Evolutionary conservation across 1,284 basidiomycete genomes (phyloP), one percentile per base, ranked within the genome.

Genomic region (Sporisorium scitamineum): DNA sequence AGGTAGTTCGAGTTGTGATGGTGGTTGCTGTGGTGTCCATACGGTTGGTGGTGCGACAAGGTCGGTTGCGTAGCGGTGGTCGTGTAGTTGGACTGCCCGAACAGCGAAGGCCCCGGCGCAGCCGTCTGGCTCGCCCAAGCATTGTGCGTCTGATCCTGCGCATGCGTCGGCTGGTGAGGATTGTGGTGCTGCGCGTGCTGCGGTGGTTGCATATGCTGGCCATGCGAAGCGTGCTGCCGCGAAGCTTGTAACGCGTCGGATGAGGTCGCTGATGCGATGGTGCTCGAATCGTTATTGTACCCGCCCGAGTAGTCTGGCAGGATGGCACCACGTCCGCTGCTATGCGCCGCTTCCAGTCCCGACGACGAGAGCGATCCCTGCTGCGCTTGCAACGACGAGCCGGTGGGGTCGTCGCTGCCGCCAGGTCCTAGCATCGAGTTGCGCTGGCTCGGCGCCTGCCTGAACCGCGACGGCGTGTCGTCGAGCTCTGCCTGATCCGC

Each of bases 401-500:
- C 31, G 22, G 31, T 48, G 26, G 63, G 29, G 16, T 67, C 67
- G n/a, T 66, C 67, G 13, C 32, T 52, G 22, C 63, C 67, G 16
- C 63, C 57, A 1, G 51, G 24, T 18, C 67, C 68, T 5, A 68
- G 54, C 57, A 70, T 67, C n/a, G 65, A 66, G 20, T 56, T 57
- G 45, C 68, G 63, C 52, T 70, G 68, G 13, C 55, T 63, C 7
- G 73, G 73, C 20, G 73, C 39, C 37, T 64, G 63, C 4, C 73
- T 54, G 52, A 76, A 76, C 0, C 73, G 68, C 26, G 73, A 61
- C 2, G 73, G 73, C 14, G 73, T 70, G 34, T 76, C 73, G 32
- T 75, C 72, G 27, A 76, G 52, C 14, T 76, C 68, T 0, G 73
- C 73, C 50, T 76, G 73, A 18, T 76, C 73, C 4, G 73, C 73